A percentile compares a stretch with the other conserved stretches of the same genome.
phyloP scores from a whole-genome alignment of 495 filamentous ascomycete species.

The Chaetomium cochliodes region DNA sequence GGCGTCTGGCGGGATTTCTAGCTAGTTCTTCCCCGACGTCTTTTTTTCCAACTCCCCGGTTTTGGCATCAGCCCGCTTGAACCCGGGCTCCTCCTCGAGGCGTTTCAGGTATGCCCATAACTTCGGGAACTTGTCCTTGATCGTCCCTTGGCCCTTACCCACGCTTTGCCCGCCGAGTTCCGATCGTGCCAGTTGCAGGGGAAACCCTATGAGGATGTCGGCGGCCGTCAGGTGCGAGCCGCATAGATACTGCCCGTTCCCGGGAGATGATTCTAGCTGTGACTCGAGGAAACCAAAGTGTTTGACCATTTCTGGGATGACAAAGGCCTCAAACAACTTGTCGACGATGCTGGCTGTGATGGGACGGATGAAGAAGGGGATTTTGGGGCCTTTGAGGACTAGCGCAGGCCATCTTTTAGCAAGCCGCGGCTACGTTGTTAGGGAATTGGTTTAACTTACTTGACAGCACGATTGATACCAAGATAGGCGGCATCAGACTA shows the following conservation, averaged over 20 bases:
- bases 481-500: conserved; percentile 31
- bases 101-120: conserved; percentile 61
- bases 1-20: background rate
- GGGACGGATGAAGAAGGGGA: conserved; percentile 85
- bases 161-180: conserved; percentile 51
- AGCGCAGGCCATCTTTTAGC: background rate
- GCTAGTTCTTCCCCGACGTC: conserved; percentile 42
- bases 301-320: conserved; percentile 61
- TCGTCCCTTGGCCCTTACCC: conserved; percentile 26
- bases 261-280: conserved; percentile 59
- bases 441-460: conserved; percentile 13
- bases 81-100: conserved; percentile 62
- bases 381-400: conserved; percentile 57
- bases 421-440: background rate
- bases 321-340: conserved; percentile 58
- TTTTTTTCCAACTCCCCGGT: conserved; percentile 55
- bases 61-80: conserved; percentile 54
- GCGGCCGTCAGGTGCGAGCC: conserved; percentile 70
- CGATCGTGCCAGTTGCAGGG: conserved; percentile 59
- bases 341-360: conserved; percentile 64
- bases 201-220: conserved; percentile 79
- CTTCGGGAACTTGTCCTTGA: conserved; percentile 39
- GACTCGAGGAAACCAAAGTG: conserved; percentile 72
- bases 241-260: conserved; percentile 65
- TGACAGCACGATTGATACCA: conserved; percentile 22